Evolutionary conservation across 192 early-diverging fungal species (phyloP).

Genomic region (Umbelopsis sp.): DNA sequence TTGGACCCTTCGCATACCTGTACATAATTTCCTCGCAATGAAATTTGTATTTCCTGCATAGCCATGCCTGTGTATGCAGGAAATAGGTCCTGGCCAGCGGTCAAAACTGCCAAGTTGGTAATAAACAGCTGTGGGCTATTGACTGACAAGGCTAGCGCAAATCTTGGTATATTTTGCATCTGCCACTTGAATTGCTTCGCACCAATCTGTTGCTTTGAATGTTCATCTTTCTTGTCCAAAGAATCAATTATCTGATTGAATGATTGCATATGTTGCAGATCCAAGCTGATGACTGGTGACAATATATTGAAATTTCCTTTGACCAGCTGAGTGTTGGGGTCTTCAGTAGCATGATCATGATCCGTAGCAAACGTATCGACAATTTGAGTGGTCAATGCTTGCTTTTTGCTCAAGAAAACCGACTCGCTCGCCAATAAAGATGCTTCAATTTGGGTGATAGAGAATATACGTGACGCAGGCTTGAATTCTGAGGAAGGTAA

Average conservation of each 20-base stretch:
- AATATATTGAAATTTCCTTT: not conserved
- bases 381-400: not conserved
- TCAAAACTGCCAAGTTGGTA: not conserved
- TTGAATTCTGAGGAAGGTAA: not conserved
- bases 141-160: not conserved
- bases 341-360: not conserved
- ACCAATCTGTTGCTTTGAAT: not conserved
- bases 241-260: not conserved
- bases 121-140: not conserved
- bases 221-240: not conserved
- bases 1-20: not conserved
- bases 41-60: not conserved
- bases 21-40: constrained; percentile 2
- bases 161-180: constrained; percentile 5
- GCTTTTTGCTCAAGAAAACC: not conserved
- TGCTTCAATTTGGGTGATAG: not conserved
- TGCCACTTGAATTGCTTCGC: not conserved
- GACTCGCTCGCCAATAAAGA: not conserved
- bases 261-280: not conserved
- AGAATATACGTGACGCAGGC: not conserved
- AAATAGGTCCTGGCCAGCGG: not conserved
- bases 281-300: not conserved
- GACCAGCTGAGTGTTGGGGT: not conserved
- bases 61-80: not conserved
- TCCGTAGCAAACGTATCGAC: constrained; percentile 9